A percentile compares a stretch with the other conserved stretches of the same genome.
These are phyloP conservation scores for Hirsutella thompsonii DNA, from an alignment of 2,329 filamentous ascomycete genomes.

Conservation along the genomic window DNA sequence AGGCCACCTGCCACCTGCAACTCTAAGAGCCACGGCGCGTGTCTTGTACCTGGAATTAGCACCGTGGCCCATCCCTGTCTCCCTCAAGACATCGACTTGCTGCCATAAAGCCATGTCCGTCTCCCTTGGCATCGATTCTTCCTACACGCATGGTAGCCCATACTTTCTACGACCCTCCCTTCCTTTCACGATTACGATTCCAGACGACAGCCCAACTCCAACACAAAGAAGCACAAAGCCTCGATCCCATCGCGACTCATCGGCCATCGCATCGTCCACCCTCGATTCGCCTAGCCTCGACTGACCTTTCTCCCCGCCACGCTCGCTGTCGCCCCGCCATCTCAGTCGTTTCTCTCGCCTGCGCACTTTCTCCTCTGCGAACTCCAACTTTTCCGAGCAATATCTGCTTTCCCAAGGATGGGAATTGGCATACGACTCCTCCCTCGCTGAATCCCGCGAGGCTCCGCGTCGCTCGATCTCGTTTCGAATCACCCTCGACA, in stretches of 20 bases:
- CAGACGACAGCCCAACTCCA: not conserved
- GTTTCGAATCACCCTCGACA: not conserved
- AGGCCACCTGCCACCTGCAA: not conserved
- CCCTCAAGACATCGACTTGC: not conserved
- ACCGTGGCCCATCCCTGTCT: not conserved
- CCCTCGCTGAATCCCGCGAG: conserved; percentile 19
- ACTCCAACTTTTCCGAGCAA: not conserved
- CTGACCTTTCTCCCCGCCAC: not conserved
- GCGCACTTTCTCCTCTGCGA: not conserved
- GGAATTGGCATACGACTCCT: conserved; percentile 13
- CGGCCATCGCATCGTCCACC: not conserved
- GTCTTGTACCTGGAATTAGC: not conserved
- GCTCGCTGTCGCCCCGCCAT: not conserved
- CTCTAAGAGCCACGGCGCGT: not conserved
- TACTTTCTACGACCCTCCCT: not conserved
- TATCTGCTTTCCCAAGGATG: conserved; percentile 14
- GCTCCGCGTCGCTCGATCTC: conserved; percentile 7
- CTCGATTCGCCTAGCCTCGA: not conserved
- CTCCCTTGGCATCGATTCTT: not conserved
- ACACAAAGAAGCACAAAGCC: no score
- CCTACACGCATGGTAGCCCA: no score
- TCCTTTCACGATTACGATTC: not conserved
- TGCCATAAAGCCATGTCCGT: not conserved
- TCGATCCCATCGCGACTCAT: not conserved
- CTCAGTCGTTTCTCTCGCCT: conserved; percentile 1